These are phyloP conservation scores for Malus hybrid DNA, from an alignment of 331 rosid species.

Conservation along the genomic window DNA sequence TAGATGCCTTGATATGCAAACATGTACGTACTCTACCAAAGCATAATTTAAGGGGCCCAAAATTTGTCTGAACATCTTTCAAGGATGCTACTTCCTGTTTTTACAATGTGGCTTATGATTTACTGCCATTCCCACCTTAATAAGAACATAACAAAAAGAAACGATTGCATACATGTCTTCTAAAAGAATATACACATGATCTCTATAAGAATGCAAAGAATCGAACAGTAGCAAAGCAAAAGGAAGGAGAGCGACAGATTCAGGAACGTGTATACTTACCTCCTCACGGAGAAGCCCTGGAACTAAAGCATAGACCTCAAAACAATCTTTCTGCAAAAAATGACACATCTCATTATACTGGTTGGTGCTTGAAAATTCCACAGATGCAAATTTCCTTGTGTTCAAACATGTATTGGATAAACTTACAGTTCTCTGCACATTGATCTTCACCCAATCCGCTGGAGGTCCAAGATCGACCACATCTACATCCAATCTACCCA, in stretches of 20 bases:
- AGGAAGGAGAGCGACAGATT: neutral
- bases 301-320: slow-evolving; percentile 92
- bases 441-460: slow-evolving; percentile 98
- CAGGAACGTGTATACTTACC: slow-evolving; percentile 36
- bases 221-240: neutral
- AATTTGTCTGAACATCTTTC: neutral
- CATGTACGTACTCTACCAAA: neutral
- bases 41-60: neutral
- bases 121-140: neutral
- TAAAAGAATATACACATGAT: neutral
- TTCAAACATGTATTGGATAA: slow-evolving; percentile 1
- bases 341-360: slow-evolving; percentile 8
- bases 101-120: neutral
- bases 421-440: slow-evolving; percentile 92
- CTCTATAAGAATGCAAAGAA: neutral
- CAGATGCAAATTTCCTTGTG: slow-evolving; percentile 7
- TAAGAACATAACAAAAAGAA: neutral
- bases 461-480: slow-evolving; percentile 89
- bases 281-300: slow-evolving; percentile 99
- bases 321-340: slow-evolving; percentile 85
- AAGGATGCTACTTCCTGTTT: neutral
- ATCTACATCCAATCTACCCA: slow-evolving; percentile 68
- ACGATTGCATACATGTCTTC: neutral
- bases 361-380: neutral
- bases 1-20: neutral